Evolutionary conservation across 2,329 filamentous ascomycete genomes (phyloP), one percentile per base, ranked within the genome.

Genomic region (Pseudogymnoascus sp.): DNA sequence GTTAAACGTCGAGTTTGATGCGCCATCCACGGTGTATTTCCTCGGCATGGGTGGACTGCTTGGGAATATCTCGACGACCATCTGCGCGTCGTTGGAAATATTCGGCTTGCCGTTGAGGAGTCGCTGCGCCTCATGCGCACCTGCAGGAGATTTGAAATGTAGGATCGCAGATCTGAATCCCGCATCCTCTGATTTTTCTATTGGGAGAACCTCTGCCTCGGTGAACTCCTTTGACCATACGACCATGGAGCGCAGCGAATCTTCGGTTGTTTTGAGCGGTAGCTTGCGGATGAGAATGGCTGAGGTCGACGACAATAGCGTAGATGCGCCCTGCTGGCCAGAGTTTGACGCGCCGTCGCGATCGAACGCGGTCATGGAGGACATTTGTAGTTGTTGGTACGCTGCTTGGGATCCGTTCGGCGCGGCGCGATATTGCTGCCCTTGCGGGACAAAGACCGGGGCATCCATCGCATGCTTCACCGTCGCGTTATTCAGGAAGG

Each of bases 61-160:
- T 60, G 76, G 73, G 37, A 87, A 71, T 5, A 89, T 76, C 67
- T 91, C 83, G 49, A 86, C 84, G 42, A 80, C 76, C 78, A 84
- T 79, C 38, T 82, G 75, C 46, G 78, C 77, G 64, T 81, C 78
- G 60, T 81, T 81, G 43, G 77, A 75, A 53, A 78, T 76, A 63
- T 82, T 82, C 23, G 77, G 76, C 68, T 83, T 82, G 34, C 83
- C 83, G 63, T 87, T 78, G 5, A 87, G 74, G 76, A 82, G 83
- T 18, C 77, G 79, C 70, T 82, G 82, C n/a, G 79, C 83, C 68
- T 85, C 80, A 49, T 78, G 74, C 8, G 84, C 84, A 59, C 80
- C 84, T n/a, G 73, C 71, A 62, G 78, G 75, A 25, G 77, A 78
- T 69, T 78, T 80, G 71, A 87, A 86, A 65, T 74, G 78, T 62